These are phyloP conservation scores for Populus tomentosa DNA, from an alignment of 441 rosid genomes.

Conservation along the genomic window DNA sequence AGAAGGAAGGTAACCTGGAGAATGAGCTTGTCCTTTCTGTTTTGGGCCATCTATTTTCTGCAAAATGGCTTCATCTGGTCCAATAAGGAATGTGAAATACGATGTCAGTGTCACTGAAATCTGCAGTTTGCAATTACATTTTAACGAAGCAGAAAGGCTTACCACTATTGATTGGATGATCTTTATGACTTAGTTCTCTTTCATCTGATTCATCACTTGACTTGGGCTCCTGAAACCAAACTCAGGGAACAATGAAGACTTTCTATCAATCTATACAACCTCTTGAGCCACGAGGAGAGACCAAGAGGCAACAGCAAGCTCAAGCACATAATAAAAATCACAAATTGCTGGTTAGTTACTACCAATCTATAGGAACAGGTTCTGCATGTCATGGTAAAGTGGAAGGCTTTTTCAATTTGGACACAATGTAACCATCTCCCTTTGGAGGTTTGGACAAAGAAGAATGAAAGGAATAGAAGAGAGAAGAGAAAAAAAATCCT, in stretches of 20 bases:
- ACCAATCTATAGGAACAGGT: background rate
- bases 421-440: background rate
- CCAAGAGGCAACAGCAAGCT: constrained; percentile 1
- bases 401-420: background rate
- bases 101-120: constrained; percentile 1
- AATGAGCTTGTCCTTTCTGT: constrained; percentile 16
- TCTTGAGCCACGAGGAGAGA: background rate
- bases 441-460: background rate
- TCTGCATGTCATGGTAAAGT: background rate
- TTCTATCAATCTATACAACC: constrained; percentile 1
- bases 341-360: background rate
- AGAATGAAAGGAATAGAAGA: background rate
- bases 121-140: background rate
- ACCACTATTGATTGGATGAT: constrained; percentile 24
- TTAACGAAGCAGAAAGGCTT: constrained; percentile 18
- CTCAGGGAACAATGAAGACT: constrained; percentile 9
- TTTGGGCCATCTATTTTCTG: constrained; percentile 8
- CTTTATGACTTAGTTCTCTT: constrained; percentile 16
- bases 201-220: constrained; percentile 21
- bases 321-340: background rate
- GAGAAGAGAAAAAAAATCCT: background rate
- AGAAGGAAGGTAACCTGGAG: constrained; percentile 18
- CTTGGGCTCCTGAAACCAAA: constrained; percentile 22
- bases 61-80: constrained; percentile 23
- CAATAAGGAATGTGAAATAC: constrained; percentile 4